Conservation (phyloP, 495 filamentous ascomycete species). For the Neurospora sp. region DNA sequence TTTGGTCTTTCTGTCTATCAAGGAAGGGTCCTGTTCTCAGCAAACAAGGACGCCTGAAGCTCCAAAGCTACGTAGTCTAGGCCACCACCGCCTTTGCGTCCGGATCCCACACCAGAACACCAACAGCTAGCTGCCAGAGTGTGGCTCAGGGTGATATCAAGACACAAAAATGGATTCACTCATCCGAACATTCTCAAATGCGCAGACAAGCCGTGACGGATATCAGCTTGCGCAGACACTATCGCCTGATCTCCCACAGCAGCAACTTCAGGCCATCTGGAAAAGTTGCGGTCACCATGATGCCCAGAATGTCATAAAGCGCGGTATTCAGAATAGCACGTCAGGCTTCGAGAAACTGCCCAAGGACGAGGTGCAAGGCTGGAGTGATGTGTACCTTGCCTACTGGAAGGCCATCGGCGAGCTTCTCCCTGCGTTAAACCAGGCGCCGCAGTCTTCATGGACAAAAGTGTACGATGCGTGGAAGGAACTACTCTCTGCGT, state of each 20-base stretch:
- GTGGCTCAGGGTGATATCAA: not conserved
- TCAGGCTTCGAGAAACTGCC: slow-evolving; percentile 34
- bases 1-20: not conserved
- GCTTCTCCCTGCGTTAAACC: slow-evolving; percentile 47
- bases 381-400: slow-evolving; percentile 70
- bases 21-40: not conserved
- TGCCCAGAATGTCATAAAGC: slow-evolving; percentile 47
- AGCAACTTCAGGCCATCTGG: slow-evolving; percentile 52
- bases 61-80: not conserved
- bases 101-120: not conserved
- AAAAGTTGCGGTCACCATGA: slow-evolving; percentile 48
- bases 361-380: slow-evolving; percentile 56
- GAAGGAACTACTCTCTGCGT: slow-evolving; percentile 61
- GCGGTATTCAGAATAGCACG: slow-evolving; percentile 42
- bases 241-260: slow-evolving; percentile 48
- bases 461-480: slow-evolving; percentile 69
- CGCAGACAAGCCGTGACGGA: slow-evolving; percentile 46
- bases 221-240: slow-evolving; percentile 58
- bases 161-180: slow-evolving; percentile 44
- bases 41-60: not conserved
- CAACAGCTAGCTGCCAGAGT: not conserved
- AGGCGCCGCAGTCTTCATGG: slow-evolving; percentile 47
- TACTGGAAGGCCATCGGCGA: slow-evolving; percentile 76
- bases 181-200: slow-evolving; percentile 46
- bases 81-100: not conserved